phyloP scores from a whole-genome alignment of 2,329 filamentous ascomycete species.

The Xylariaceae sp. region DNA sequence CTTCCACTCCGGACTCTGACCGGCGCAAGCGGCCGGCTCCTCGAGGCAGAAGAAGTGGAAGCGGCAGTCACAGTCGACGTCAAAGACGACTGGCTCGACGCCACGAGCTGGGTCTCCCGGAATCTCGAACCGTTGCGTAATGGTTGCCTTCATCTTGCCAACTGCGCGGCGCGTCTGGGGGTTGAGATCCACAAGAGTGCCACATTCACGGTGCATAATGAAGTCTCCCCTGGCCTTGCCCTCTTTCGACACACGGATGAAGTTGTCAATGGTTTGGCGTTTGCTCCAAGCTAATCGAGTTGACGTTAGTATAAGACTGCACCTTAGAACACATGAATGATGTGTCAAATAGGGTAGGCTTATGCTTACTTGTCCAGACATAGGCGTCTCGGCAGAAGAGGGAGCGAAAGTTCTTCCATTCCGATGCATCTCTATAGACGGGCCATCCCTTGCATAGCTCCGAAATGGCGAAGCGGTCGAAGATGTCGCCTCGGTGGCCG shows the following conservation, averaged over 20 bases:
- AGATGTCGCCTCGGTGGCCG: constrained; percentile 37
- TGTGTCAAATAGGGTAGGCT: not conserved
- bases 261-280: constrained; percentile 39
- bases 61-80: constrained; percentile 47
- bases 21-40: constrained; percentile 14
- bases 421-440: constrained; percentile 48
- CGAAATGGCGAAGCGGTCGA: constrained; percentile 42
- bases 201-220: constrained; percentile 53
- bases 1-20: constrained; percentile 32
- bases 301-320: not conserved
- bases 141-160: constrained; percentile 51
- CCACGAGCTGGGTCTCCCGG: constrained; percentile 17
- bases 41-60: constrained; percentile 45
- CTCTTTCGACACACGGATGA: constrained; percentile 45
- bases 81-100: constrained; percentile 35
- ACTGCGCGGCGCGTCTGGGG: constrained; percentile 38
- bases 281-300: constrained; percentile 41
- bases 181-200: constrained; percentile 43
- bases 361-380: constrained; percentile 45
- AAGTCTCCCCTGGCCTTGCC: constrained; percentile 48
- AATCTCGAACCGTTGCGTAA: constrained; percentile 44
- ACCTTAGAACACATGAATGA: not conserved
- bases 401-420: constrained; percentile 48
- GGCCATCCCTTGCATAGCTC: constrained; percentile 53
- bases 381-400: constrained; percentile 43